Evolutionary conservation across 257 asterid species (phyloP), one percentile per base, ranked within the genome.

Genomic region (Ligustrum vulgare): DNA sequence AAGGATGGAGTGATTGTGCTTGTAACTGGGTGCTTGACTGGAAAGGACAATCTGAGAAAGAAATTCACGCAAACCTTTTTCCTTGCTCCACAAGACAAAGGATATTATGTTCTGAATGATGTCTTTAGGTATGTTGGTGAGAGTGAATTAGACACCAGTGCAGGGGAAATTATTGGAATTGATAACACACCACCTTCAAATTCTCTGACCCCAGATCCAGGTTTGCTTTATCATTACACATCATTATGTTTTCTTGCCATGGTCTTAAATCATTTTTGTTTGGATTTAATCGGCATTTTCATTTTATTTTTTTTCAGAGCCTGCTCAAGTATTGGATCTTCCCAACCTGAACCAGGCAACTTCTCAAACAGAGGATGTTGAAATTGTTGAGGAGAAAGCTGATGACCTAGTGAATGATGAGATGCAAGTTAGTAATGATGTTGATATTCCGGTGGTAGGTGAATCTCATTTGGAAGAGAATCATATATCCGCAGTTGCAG

Each of bases 41-140:
- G 94, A 80, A 80, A 71, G 67, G 98, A 94, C 86, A 87, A 87
- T 47, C 83, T 84, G 76, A 82, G 77, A 77, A 87, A 81, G 85
- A 88, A 87, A 80, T 94, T 92, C 75, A 41, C 96, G 0, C 98
- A 94, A 74, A 91, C 96, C 54, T 94, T 94, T 81, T 94, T 91
- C 78, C 96, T 94, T 65, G 98, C 98, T 73, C 98, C 98, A 58
- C 98, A 94, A 81, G 98, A 94, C 69, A 89, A 85, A 58, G 98
- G 98, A 45, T 94, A 85, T 81, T 94, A 86, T 77, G 98, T 94
- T 56, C 73, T 88, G 70, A 94, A 94, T 73, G 98, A 94, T 80
- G 88, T 91, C 70, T 89, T 94, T 62, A 82, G 98, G 79, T 92
- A 82, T 69, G 80, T 88, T 20, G 92, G 85, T 67, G 96, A 89